phyloP scores from a whole-genome alignment of 2,329 filamentous ascomycete species.

The Grosmannia clavigera region DNA sequence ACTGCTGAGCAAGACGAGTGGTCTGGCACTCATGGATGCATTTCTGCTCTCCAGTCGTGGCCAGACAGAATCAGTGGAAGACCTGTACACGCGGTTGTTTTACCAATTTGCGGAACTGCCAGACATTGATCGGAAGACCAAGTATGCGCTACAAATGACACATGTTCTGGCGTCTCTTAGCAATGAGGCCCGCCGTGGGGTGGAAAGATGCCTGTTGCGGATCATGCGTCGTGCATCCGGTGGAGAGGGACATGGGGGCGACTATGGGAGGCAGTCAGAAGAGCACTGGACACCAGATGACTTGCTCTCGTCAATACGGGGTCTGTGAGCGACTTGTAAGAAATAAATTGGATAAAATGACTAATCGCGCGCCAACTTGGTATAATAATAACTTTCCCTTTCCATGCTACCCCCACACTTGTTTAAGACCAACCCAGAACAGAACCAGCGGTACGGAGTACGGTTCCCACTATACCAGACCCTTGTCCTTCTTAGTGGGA shows the following conservation, averaged over 20 bases:
- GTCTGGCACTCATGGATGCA: not conserved
- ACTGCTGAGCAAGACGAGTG: not conserved
- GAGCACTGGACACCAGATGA: conserved; percentile 5
- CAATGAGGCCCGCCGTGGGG: conserved; percentile 3
- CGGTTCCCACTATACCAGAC: not conserved
- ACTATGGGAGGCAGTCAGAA: not conserved
- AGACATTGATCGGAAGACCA: not conserved
- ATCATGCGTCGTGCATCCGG: not conserved
- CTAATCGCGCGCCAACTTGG: not conserved
- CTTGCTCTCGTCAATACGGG: conserved; percentile 4
- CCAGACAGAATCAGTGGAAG: not conserved
- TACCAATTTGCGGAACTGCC: not conserved
- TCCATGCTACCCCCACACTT: not conserved
- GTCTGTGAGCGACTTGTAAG: not conserved
- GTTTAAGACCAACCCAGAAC: not conserved
- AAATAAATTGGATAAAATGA: not conserved
- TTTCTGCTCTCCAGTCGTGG: not conserved
- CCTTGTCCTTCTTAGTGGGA: not conserved
- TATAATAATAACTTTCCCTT: not conserved
- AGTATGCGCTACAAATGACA: conserved; percentile 4
- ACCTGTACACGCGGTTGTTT: conserved; percentile 1
- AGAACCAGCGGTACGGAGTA: too few species aligned
- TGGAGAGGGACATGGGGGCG: not conserved
- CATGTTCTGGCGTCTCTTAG: conserved; percentile 4
- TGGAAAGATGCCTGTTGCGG: conserved; percentile 4